Base-by-base conservation (phyloP, 495 filamentous ascomycete genomes). In the Hypoxylon trugodes region DNA sequence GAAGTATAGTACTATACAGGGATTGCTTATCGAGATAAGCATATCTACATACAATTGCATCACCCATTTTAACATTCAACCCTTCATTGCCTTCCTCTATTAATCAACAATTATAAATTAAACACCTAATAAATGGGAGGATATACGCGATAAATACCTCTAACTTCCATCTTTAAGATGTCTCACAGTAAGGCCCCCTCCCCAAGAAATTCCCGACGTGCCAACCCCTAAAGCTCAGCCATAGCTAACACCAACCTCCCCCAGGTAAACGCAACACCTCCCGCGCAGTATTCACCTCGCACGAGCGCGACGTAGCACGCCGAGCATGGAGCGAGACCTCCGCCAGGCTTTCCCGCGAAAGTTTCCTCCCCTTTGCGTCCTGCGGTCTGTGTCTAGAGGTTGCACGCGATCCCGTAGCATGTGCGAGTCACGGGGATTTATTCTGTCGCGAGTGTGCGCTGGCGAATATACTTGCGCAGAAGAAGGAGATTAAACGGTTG, bases 391-490 rank as follows among this genome's bases (percentile, higher is more conserved):
- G 95, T 63, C 86, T 98, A 1, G 87, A 93, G 67, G 87, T 91
- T 4, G 89, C 93, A 16, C 87, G 88, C 13, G 82, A 90, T 24
- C 95, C 95, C 0, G 93, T 97, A 10, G 83, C 83, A 0, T 88
- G 85, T 66, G 57, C 74, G 10, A n/a, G n/a, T n/a, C 86, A 90
- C 59, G 95, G 94, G 45, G 93, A 98, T 72, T 82, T 98, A n/a
- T 98, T 98, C 77, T 98, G 95, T 70, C 85, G 92, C 56, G 95
- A 98, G 74, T 98, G 95, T 76, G 93, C 93, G 7, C 86, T 97
- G 22, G 90, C 78, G 68, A 96, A 97, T 71, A 87, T 98, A 36
- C 82, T 98, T 1, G 84, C 91, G 4, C 95, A 98, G 75, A 85
- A 91, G 60, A 90, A 95, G 75, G 96, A 97, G 73, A 96, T 98